A percentile compares a stretch with the other conserved stretches of the same genome.
Evolutionary conservation across 1,284 basidiomycete species (phyloP).

Genomic region (Ceratobasidium sp.): DNA sequence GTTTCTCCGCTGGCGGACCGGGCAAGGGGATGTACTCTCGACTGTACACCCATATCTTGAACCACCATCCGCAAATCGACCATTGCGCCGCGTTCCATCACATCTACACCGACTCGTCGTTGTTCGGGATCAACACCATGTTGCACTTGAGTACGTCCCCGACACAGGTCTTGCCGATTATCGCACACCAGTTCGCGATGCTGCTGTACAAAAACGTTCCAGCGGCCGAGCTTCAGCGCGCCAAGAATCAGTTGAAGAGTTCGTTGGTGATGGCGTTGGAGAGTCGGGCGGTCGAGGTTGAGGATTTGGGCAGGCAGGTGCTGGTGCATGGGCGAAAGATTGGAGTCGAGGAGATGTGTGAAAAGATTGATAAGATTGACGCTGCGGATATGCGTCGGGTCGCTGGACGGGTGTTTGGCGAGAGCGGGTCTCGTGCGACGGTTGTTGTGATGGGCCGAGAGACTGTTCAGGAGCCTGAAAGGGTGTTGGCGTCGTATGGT

Average conservation of each 20-base stretch:
- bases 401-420: constrained; percentile 78
- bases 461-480: constrained; percentile 72
- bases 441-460: constrained; percentile 81
- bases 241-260: constrained; percentile 96
- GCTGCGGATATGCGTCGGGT: constrained; percentile 78
- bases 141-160: constrained; percentile 77
- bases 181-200: constrained; percentile 86
- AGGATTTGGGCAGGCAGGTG: constrained; percentile 87
- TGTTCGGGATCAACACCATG: constrained; percentile 94
- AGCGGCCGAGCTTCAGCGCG: constrained; percentile 79
- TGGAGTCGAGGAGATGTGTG: constrained; percentile 91
- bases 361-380: constrained; percentile 86
- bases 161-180: constrained; percentile 82
- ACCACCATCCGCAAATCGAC: constrained; percentile 94
- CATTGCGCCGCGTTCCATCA: constrained; percentile 99
- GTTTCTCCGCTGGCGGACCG: constrained; percentile 95
- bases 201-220: constrained; percentile 76
- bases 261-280: constrained; percentile 97
- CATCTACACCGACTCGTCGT: constrained; percentile 93
- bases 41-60: constrained; percentile 96
- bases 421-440: constrained; percentile 69
- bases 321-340: constrained; percentile 93
- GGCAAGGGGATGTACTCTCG: constrained; percentile 99
- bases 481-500: constrained; percentile 75
- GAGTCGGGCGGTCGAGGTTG: constrained; percentile 89